Evolutionary conservation across 129 eudicot genomes (phyloP), one percentile per base, ranked within the genome.

Genomic region (Oenanthe sinensis): DNA sequence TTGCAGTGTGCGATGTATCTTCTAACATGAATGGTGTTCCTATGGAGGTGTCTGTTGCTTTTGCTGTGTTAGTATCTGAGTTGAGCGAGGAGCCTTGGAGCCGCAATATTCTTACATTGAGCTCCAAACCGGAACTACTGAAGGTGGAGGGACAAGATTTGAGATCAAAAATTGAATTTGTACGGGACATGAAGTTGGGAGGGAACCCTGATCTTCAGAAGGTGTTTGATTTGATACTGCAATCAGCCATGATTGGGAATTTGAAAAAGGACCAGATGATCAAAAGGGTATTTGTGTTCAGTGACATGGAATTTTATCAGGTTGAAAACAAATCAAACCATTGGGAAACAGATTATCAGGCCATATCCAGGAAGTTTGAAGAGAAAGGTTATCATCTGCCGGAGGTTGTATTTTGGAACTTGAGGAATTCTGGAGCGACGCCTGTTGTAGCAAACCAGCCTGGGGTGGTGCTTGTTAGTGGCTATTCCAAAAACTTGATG

Each of bases 41-140:
- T 20, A 20, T 71, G 24, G 50, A 71, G 2, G 75, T 72, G 26
- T n/a, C 52, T 8, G 52, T 72, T 26, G 76, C 76, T 40, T 26
- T 43, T 40, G 52, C 30, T 20, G 14, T 72, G 14, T 42, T 72
- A 10, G 46, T 72, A 37, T 72, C 76, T 37, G 76, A 71, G 6
- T 43, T 72, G 36, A 72, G 76, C 19, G 52, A 72, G 50, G 76
- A 72, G 33, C 76, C 76, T 22, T 40, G 76, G 52, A n/a, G 11
- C 19, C 30, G 76, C 3, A 72, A 42, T 20, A 42, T 43, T 42
- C 16, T 72, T 4, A 71, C 75, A 8, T 43, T 71, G 7, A 22
- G 52, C 75, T 4, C 19, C 52, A 42, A 43, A 17, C 76, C 76
- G 0, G 33, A 72, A 26, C 76, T 72, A 1, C 52, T 19, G 20